Base-by-base conservation (phyloP, 1,284 basidiomycete species). In the Cerioporus squamosus region DNA sequence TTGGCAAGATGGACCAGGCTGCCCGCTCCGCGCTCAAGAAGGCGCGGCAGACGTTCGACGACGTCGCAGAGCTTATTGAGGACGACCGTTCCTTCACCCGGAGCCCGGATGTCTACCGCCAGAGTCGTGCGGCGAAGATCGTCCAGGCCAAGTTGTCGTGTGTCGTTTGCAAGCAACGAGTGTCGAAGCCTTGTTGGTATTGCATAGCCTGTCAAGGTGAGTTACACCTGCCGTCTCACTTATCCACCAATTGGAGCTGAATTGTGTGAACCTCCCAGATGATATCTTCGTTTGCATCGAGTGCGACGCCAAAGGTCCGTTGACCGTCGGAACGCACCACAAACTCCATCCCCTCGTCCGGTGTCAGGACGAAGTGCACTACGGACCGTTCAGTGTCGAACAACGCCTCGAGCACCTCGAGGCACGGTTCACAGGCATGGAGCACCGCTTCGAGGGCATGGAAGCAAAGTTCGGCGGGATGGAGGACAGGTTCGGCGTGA, bases 181-280 rank as follows among this genome's bases (percentile, higher is more conserved):
- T 67, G 9, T 38, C 61, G 3, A 59, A 61, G 49, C 67, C 68
- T 4, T 69, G 64, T 44, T 72, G 68, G 66, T 69, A 60, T 43
- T 74, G 72, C 47, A 59, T 68, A 12, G 52, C 63, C n/a, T 72
- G 71, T 38, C 52, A 47, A n/a, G 62, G 61, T 51, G 26, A 44
- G 54, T 43, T 51, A 18, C 8, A 7, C 12, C 10, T 10, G 14
- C 9, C 8, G 33, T 12, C 33, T 36, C 14, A 10, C 5, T 5
- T 29, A 36, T 10, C 3, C 12, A 36, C 10, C 8, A 12, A 4
- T 36, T 36, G 8, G 12, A 15, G 33, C 33, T 36, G 33, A 36
- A 6, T 36, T 36, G 26, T 36, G 33, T 29, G 6, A 2, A 36
- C 14, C 12, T 10, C 33, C 9, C 31, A 56, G 55, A 56, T 22